Evolutionary conservation across 192 early-diverging fungal genomes (phyloP).

Genomic region (Chytriomyces sp.): DNA sequence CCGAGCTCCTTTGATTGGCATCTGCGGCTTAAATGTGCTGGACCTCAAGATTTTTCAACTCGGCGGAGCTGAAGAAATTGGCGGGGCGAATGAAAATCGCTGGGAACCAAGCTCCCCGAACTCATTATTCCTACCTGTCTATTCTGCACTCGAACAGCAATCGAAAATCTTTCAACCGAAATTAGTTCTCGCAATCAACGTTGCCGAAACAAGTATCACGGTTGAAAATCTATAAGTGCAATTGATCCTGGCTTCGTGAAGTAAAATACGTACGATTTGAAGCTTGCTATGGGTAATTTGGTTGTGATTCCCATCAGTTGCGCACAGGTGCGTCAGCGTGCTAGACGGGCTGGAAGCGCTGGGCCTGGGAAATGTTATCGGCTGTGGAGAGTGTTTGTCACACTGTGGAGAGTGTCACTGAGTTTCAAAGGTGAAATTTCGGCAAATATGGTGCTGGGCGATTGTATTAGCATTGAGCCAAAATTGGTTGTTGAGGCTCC

Average conservation of each 20-base stretch:
- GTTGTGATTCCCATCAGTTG: conserved; percentile 79
- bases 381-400: too few relatives aligned
- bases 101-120: too few relatives aligned
- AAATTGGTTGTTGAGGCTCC: conserved; percentile 96
- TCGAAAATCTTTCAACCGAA: too few relatives aligned
- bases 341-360: conserved; percentile 71
- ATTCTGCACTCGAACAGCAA: too few relatives aligned
- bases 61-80: too few relatives aligned
- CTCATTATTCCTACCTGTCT: too few relatives aligned
- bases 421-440: conserved; percentile 98
- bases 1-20: conserved; percentile 99
- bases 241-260: conserved; percentile 99
- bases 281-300: conserved; percentile 95
- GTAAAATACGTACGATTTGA: conserved; percentile 93
- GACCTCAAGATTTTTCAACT: too few relatives aligned
- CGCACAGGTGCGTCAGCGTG: too few relatives aligned
- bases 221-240: conserved; percentile 93
- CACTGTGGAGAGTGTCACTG: conserved; percentile 95
- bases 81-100: too few relatives aligned
- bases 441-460: conserved; percentile 86
- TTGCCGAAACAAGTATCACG: conserved; percentile 98
- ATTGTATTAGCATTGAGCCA: conserved; percentile 85
- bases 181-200: conserved; percentile 96
- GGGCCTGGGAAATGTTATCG: conserved; percentile 98
- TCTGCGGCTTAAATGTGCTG: conserved; percentile 56